phyloP scores from a whole-genome alignment of 108 stramenopile genomes.

The Licmophora abbreviata region DNA sequence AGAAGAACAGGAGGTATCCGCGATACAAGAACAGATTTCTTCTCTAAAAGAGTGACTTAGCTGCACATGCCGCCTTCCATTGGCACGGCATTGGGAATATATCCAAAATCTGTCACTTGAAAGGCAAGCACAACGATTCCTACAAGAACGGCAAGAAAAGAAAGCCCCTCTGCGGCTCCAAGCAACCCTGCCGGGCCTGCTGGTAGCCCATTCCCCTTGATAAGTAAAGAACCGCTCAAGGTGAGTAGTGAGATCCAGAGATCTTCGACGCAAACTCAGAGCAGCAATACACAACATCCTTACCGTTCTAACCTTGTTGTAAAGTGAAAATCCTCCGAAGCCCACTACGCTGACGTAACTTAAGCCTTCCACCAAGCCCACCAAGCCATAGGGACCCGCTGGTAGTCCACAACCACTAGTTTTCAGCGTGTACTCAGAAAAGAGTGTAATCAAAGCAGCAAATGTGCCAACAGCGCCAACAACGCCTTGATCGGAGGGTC shows the following conservation, averaged over 20 bases:
- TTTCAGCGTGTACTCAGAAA: constrained; percentile 56
- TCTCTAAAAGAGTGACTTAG: not conserved
- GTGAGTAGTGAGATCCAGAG: not conserved
- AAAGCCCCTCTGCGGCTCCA: constrained; percentile 63
- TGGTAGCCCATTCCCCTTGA: constrained; percentile 52
- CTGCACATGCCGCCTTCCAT: constrained; percentile 78
- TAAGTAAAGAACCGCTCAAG: not conserved
- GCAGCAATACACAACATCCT: too few species aligned
- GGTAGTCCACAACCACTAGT: constrained; percentile 72
- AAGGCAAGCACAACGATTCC: constrained; percentile 54
- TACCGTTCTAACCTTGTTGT: constrained; percentile 50
- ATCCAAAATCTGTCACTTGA: constrained; percentile 67
- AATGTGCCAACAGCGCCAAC: constrained; percentile 34
- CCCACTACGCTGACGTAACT: constrained; percentile 51
- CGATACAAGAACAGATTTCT: not conserved
- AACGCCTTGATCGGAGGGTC: constrained; percentile 18
- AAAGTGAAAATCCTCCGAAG: constrained; percentile 35
- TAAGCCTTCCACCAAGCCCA: constrained; percentile 58
- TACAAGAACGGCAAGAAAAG: constrained; percentile 45
- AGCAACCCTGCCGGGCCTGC: constrained; percentile 56
- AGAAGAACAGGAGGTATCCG: not conserved
- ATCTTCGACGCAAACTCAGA: too few species aligned
- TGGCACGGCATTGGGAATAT: constrained; percentile 79
- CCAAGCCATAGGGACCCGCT: constrained; percentile 57
- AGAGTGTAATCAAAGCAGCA: constrained; percentile 42